Base-by-base conservation (phyloP, 2,329 filamentous ascomycete species). In the Didymella lethalis region DNA sequence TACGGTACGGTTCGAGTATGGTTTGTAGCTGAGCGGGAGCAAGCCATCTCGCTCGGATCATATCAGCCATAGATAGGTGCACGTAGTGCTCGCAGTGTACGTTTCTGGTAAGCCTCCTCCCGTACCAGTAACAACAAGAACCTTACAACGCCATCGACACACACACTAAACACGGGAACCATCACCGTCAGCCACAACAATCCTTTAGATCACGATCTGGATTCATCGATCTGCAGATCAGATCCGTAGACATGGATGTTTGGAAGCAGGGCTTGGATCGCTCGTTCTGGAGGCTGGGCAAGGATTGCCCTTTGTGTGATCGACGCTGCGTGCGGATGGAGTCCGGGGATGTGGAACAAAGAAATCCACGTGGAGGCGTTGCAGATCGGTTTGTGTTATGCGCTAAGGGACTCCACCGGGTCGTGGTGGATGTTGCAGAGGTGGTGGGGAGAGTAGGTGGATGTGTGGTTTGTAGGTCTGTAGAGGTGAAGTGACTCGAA, bases 251-350 rank as follows among this genome's bases (percentile, higher is more conserved):
- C 31, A 46, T 20, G 26, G 16, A 20, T 26, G 23, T 23, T 25
- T 8, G 38, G 18, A 14, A 4, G 6, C 18, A n/a, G 3, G 20
- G 38, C 38, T 2, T 14, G 38, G 38, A 16, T 12, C 23, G 23
- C 23, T 26, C 40, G 14, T 4, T 16, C 20, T 26, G 23, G 23
- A 23, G 18, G 38, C 4, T 23, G 7, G 23, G 18, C 38, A 41
- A 41, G 23, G 25, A 1, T 7, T 23, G 23, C 18, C 12, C 28
- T 48, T 48, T 48, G 31, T 48, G 10, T 12, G 12, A 12, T 32
- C 18, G n/a, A 36, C 10, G 46, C 46, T 23, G 46, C 32, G 46
- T 48, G 32, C 46, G 46, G 32, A 48, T n/a, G 23, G 16, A 10
- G 2, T 48, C 32, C 46, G 23, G 23, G 18, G 32, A 2, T 4